phyloP scores from a whole-genome alignment of 2,329 filamentous ascomycete genomes.

The Ceratocystis alfenasii region DNA sequence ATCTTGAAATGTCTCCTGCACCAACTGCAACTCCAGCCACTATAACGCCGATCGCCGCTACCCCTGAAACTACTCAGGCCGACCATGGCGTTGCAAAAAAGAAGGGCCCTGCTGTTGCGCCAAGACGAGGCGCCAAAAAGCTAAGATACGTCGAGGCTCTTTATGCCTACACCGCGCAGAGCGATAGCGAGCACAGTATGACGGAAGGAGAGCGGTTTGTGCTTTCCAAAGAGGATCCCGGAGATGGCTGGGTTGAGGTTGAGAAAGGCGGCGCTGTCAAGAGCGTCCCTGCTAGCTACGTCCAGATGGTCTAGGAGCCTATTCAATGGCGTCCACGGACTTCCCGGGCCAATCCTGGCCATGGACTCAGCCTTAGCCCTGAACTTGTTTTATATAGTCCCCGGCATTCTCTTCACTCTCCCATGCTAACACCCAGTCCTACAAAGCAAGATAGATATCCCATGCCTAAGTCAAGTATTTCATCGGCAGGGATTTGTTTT shows the following conservation, averaged over 20 bases:
- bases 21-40: conserved; percentile 31
- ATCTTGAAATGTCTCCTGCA: conserved; percentile 55
- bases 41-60: conserved; percentile 23
- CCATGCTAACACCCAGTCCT: neutral
- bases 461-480: neutral
- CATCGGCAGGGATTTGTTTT: conserved; percentile 2
- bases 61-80: conserved; percentile 44
- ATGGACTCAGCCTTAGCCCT: conserved; percentile 11
- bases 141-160: conserved; percentile 84
- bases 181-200: conserved; percentile 83
- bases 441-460: neutral
- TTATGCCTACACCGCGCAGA: conserved; percentile 82
- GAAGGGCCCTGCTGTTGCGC: conserved; percentile 83
- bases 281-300: conserved; percentile 89
- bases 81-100: conserved; percentile 53
- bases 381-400: conserved; percentile 17
- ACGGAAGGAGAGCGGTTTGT: conserved; percentile 83
- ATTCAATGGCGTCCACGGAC: conserved; percentile 15
- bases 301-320: conserved; percentile 54
- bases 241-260: conserved; percentile 95
- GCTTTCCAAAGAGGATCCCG: conserved; percentile 71
- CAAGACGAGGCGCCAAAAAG: conserved; percentile 82
- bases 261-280: conserved; percentile 77
- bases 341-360: conserved; percentile 10
- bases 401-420: neutral